Evolutionary conservation across 345 rosid species (phyloP).

Genomic region (Lagerstroemia speciosa): DNA sequence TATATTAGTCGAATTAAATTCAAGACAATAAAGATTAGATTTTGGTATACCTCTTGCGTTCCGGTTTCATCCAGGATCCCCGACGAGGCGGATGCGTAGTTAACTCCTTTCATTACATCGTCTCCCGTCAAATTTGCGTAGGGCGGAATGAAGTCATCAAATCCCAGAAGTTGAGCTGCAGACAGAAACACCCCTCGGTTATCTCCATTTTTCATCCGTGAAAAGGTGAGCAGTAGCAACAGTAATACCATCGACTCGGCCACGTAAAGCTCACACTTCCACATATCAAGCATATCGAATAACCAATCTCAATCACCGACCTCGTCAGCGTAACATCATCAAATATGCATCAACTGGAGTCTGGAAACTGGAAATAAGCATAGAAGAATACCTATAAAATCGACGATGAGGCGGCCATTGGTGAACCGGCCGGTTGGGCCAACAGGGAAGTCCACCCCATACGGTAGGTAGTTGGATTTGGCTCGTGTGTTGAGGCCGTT

Average conservation of each 20-base stretch:
- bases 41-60: background rate
- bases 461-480: conserved; percentile 27
- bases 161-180: conserved; percentile 33
- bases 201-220: too few species aligned
- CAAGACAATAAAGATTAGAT: background rate
- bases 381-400: conserved; percentile 18
- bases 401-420: conserved; percentile 25
- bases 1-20: too few species aligned
- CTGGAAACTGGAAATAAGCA: background rate
- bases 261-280: too few species aligned
- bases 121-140: conserved; percentile 20
- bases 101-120: conserved; percentile 13
- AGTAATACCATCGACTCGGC: too few species aligned
- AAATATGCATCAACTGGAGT: too few species aligned
- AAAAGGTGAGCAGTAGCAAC: too few species aligned
- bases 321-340: too few species aligned
- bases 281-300: too few species aligned
- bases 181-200: background rate
- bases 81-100: conserved; percentile 14
- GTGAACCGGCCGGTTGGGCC: conserved; percentile 34
- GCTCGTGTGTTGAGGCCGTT: conserved; percentile 24
- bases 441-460: conserved; percentile 26
- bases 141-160: conserved; percentile 24
- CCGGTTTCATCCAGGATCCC: conserved; percentile 16
- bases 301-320: too few species aligned